Base-by-base conservation (phyloP, 2,329 filamentous ascomycete species). In the Cytospora piceicola region DNA sequence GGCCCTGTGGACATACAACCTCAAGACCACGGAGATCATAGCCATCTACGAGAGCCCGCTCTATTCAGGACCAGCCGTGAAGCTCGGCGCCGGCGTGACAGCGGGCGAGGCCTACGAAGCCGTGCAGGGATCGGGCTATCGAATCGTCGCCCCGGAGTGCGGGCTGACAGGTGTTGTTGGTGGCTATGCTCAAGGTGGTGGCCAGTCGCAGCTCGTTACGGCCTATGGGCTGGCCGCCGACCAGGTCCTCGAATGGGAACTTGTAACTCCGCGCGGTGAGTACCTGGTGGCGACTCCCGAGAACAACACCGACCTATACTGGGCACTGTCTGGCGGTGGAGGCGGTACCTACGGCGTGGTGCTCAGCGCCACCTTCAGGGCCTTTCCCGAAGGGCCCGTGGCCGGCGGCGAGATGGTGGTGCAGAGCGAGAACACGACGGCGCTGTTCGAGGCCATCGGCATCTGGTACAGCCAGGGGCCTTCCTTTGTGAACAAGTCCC, bases 131-230 rank as follows among this genome's bases (percentile, higher is more conserved):
- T n/a, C 73, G 53, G 77, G 79, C 34, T 65, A 82, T 1, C 70
- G 76, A 8, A 74, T 82, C 4, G 75, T 84, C 3, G 78, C 76
- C 4, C 83, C 82, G 2, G 78, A 81, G 51, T 83, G 80, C 65
- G 74, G 78, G 1, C 80, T 79, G 9, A 55, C 59, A n/a, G 82
- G 82, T 3, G 66, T 82, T 14, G 79, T 79, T 0, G 83, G 83
- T 22, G 83, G 83, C 2, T 86, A 82, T 65, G 79, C 74, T 4
- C 81, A 83, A 73, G 82, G 81, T 15, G 83, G 81, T n/a, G 83
- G 83, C 0, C 82, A 85, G 67, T 78, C 76, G 1, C 73, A 78
- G 1, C 73, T 85, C 2, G 72, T 72, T 6, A 80, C 79, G 0
- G 73, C 70, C 6, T 81, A 79, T 52, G 83, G 83, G 7, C 73